Evolutionary conservation across 345 rosid genomes (phyloP).

Genomic region (Pugionium cornutum): DNA sequence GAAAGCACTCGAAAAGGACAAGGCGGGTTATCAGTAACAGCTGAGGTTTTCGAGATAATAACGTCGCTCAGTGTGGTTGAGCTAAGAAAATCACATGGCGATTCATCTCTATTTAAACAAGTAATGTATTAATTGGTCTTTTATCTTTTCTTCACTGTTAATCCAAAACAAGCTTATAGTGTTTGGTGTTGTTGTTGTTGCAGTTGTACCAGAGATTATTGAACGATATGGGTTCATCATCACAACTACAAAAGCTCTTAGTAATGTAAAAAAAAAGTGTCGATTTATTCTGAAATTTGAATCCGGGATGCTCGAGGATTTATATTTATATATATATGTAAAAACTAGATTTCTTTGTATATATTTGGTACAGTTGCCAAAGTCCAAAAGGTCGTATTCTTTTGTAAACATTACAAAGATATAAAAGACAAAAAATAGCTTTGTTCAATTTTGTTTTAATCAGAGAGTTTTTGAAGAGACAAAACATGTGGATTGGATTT

Average conservation of each 20-base stretch:
- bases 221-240: conserved; percentile 52
- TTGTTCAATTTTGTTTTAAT: too few species aligned
- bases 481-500: too few species aligned
- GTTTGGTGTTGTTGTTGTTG: conserved; percentile 23
- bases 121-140: conserved; percentile 31
- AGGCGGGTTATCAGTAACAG: conserved; percentile 56
- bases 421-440: too few species aligned
- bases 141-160: not conserved
- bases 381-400: too few species aligned
- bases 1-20: conserved; percentile 35
- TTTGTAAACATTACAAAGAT: too few species aligned
- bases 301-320: too few species aligned
- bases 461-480: too few species aligned
- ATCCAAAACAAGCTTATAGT: not conserved
- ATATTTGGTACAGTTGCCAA: too few species aligned
- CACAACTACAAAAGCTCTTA: conserved; percentile 20
- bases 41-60: conserved; percentile 82
- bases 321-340: too few species aligned
- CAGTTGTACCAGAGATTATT: conserved; percentile 72
- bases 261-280: too few species aligned
- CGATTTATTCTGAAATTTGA: too few species aligned
- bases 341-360: too few species aligned
- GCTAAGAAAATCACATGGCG: conserved; percentile 68
- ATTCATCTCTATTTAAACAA: conserved; percentile 72
- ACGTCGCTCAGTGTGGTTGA: conserved; percentile 72